Conservation (phyloP, 257 asterid genomes). For the Salvia miltiorrhiza region DNA sequence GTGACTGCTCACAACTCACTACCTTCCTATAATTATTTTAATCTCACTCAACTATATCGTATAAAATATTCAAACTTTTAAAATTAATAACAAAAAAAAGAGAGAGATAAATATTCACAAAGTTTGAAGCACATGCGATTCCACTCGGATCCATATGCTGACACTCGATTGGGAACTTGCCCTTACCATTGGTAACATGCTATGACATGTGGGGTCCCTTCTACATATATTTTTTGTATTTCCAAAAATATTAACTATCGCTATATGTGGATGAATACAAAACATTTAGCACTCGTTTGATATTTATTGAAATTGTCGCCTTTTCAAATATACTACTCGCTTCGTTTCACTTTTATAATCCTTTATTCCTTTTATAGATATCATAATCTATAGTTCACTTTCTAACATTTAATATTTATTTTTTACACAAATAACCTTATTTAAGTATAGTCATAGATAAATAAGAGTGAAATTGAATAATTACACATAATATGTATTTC, state of each 20-base stretch:
- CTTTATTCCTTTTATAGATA: too few relatives aligned
- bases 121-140: constrained; percentile 21
- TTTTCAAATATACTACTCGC: too few relatives aligned
- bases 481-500: too few relatives aligned
- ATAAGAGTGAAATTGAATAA: too few relatives aligned
- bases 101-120: background rate
- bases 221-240: background rate
- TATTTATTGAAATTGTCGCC: too few relatives aligned
- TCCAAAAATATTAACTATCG: background rate
- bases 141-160: constrained; percentile 30
- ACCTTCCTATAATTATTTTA: background rate
- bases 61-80: background rate
- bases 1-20: constrained; percentile 1
- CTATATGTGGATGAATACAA: background rate
- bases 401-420: too few relatives aligned
- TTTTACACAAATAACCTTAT: too few relatives aligned
- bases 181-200: constrained; percentile 25
- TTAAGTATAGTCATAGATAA: too few relatives aligned
- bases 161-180: constrained; percentile 17
- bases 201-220: constrained; percentile 29
- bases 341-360: too few relatives aligned
- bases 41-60: background rate
- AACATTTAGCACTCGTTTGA: too few relatives aligned
- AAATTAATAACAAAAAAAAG: background rate
- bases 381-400: too few relatives aligned